Evolutionary conservation across 2,329 filamentous ascomycete species (phyloP).

Genomic region (Aspergillus udagawae): DNA sequence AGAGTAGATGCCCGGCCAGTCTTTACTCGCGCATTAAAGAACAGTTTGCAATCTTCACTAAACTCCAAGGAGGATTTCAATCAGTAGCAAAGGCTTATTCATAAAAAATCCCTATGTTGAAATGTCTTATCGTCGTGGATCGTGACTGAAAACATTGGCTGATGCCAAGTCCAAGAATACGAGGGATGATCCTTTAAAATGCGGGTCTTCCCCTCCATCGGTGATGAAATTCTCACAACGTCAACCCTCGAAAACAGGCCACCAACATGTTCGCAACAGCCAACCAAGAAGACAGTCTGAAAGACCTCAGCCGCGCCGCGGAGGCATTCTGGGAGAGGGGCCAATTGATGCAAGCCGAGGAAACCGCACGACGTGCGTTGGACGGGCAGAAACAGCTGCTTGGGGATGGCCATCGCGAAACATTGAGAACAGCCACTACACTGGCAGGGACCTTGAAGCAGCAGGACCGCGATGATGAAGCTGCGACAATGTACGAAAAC

Average conservation of each 20-base stretch:
- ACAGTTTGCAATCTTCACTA: too few relatives aligned
- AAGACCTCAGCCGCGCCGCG: background rate
- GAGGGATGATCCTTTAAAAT: background rate
- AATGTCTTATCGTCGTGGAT: too few relatives aligned
- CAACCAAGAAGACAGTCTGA: background rate
- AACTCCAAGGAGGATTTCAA: too few relatives aligned
- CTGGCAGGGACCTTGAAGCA: background rate
- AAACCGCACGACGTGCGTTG: background rate
- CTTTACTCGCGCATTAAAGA: too few relatives aligned
- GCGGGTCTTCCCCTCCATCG: background rate
- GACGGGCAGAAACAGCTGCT: background rate
- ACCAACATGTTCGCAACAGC: background rate
- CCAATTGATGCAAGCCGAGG: background rate
- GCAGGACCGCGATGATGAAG: background rate
- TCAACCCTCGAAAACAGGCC: background rate
- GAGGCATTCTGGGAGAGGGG: background rate
- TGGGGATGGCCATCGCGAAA: background rate
- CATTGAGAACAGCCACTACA: background rate
- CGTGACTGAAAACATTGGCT: background rate
- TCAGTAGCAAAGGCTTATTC: too few relatives aligned
- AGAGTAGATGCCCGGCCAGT: too few relatives aligned
- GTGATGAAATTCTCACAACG: background rate
- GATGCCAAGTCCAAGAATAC: background rate
- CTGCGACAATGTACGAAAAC: background rate
- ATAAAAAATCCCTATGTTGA: too few relatives aligned